Evolutionary conservation across 768 basidiomycete genomes (phyloP), one percentile per base, ranked within the genome.

Genomic region (Pholiota conissans): DNA sequence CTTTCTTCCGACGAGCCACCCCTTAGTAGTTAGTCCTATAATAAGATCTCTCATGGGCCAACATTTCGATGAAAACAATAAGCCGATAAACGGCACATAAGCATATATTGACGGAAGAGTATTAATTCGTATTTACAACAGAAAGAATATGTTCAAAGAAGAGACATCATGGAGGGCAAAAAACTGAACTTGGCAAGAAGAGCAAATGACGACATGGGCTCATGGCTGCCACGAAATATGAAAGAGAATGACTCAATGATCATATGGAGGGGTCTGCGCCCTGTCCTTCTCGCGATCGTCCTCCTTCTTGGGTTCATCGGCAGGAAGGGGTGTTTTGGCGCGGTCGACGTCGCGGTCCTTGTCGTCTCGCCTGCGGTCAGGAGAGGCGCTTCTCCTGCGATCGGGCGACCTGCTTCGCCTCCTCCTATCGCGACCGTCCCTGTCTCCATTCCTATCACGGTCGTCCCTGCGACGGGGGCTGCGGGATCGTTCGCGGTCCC

Each of bases 231-330:
- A 34, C n/a, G 27, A 20, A 47, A 37, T 26, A 57, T 55, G 30
- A 39, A 55, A 29, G 45, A 26, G 40, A 37, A 40, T 27, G 40
- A 45, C 42, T 81, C 69, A 80, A 67, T 77, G 77, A 62, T 85
- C 84, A 60, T 83, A 85, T 29, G 84, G 83, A 48, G 86, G 85
- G 7, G 84, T 85, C 62, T 79, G 79, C 51, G 80, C 81, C 68
- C 77, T 72, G 51, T 85, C 84, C 45, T 79, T 73, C 49, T 83
- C 84, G 37, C 59, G 56, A 10, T 59, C 63, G 20, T 54, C 57
- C 5, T 59, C 57, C 40, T 57, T 59, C 49, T 58, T 58, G 14
- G 6, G 51, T 13, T 56, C 52, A 62, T 61, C 61, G 13, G 45
- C 56, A 29, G 62, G 62, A 34, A 83, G 62, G 32, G 84, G 83